Percentiles rank a stretch among this genome's conserved stretches.
phyloP scores from a whole-genome alignment of 306 rosid species.

The Vicia faba region DNA sequence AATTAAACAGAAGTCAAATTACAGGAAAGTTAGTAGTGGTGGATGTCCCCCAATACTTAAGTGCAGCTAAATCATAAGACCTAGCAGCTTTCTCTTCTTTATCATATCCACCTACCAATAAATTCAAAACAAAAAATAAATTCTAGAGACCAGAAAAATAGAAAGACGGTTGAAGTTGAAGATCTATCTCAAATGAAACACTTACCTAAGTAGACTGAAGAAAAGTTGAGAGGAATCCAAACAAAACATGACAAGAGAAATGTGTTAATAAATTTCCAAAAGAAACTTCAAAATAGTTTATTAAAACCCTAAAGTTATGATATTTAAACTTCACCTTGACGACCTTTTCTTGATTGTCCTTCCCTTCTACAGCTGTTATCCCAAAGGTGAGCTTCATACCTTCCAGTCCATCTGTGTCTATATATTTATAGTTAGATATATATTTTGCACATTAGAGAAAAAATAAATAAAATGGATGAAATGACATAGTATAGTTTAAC shows the following conservation, averaged over 20 bases:
- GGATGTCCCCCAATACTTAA: constrained; percentile 98
- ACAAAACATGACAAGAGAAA: constrained; percentile 33
- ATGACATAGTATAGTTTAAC: not conserved
- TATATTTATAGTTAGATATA: not conserved
- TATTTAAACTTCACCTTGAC: constrained; percentile 67
- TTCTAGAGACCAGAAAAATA: not conserved
- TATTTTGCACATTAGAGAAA: not conserved
- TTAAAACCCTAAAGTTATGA: constrained; percentile 8
- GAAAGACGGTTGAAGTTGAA: not conserved
- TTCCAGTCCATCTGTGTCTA: constrained; percentile 99
- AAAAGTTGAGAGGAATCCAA: constrained; percentile 31
- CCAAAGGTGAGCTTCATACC: constrained; percentile 99
- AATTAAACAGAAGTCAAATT: not conserved
- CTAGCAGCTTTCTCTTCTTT: constrained; percentile 99
- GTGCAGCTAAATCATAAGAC: constrained; percentile 96
- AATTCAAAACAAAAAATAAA: not conserved
- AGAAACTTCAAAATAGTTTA: not conserved
- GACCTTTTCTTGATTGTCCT: constrained; percentile 98
- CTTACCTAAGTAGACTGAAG: constrained; percentile 75
- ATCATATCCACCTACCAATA: constrained; percentile 83
- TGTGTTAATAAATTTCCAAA: constrained; percentile 27
- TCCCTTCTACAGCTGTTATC: constrained; percentile 99
- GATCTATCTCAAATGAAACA: not conserved
- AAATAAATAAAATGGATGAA: not conserved
- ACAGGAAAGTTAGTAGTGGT: constrained; percentile 97